Evolutionary conservation across 495 filamentous ascomycete species (phyloP).

Genomic region (Penicillium robsamsonii): DNA sequence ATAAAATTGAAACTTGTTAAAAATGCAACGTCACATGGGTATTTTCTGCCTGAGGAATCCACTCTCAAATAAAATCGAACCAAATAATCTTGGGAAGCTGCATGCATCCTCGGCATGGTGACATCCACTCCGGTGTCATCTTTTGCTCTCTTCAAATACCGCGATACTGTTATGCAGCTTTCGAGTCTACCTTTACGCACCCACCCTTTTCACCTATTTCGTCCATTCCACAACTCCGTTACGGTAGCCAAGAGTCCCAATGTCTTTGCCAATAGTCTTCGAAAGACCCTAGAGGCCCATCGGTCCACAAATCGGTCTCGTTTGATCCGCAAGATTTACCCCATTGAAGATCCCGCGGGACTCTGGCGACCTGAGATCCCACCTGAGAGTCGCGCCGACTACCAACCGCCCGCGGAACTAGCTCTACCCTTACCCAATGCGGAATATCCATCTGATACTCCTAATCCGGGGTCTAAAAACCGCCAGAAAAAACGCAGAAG

Average conservation of each 20-base stretch:
- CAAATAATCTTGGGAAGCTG: conserved; percentile 10
- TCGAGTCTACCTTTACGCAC: conserved; percentile 15
- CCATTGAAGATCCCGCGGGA: conserved; percentile 12
- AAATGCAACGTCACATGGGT: conserved; percentile 5
- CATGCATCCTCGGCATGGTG: conserved; percentile 17
- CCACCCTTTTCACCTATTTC: conserved; percentile 16
- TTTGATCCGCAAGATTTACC: conserved; percentile 39
- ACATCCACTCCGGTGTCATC: conserved; percentile 6
- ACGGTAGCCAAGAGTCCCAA: conserved; percentile 17
- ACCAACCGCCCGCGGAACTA: conserved; percentile 15
- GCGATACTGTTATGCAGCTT: conserved; percentile 32
- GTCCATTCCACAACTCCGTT: conserved; percentile 16
- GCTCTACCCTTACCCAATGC: neutral
- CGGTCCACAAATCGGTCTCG: conserved; percentile 46
- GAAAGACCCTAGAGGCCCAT: conserved; percentile 53
- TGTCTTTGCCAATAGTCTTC: conserved; percentile 38
- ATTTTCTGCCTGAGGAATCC: conserved; percentile 6
- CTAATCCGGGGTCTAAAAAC: conserved; percentile 5
- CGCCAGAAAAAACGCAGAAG: conserved; percentile 10
- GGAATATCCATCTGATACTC: conserved; percentile 4
- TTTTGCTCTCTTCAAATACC: conserved; percentile 7
- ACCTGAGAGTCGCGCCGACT: conserved; percentile 22
- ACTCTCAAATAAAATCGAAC: conserved; percentile 5
- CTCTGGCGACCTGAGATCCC: conserved; percentile 27
- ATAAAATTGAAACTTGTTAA: neutral